phyloP scores from a whole-genome alignment of 768 basidiomycete genomes.

The Rhodosporidiobolus sp. region DNA sequence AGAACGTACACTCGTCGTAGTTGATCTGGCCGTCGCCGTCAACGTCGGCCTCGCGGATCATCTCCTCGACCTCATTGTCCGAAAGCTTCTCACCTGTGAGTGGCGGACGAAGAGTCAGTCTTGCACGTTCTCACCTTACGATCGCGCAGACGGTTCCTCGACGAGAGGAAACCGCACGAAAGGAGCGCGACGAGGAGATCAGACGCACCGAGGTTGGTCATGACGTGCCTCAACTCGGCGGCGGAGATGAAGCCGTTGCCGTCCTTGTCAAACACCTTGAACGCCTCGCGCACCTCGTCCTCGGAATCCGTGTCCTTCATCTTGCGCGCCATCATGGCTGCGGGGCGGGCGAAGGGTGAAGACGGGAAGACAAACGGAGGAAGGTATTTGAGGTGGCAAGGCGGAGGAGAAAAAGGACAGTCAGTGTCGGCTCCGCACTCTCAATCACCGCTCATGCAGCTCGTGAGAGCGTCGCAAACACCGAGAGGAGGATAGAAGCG shows the following conservation, averaged over 20 bases:
- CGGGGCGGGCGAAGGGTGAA: neutral
- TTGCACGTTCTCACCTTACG: neutral
- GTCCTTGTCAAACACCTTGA: slow-evolving; percentile 96
- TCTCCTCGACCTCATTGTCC: slow-evolving; percentile 85
- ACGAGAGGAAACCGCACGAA: too few species aligned
- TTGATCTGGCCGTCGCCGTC: slow-evolving; percentile 94
- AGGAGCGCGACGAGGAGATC: neutral
- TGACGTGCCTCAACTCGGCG: slow-evolving; percentile 81
- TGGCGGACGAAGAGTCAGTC: neutral
- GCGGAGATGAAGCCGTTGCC: slow-evolving; percentile 76
- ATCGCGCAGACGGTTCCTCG: too few species aligned
- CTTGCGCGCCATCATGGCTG: slow-evolving; percentile 57
- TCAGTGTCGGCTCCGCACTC: neutral
- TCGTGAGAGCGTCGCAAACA: too few species aligned
- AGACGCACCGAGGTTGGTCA: slow-evolving; percentile 78
- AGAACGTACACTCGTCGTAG: slow-evolving; percentile 65
- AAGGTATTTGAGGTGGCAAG: neutral
- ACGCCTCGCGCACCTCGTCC: slow-evolving; percentile 93
- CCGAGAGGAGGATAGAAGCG: neutral
- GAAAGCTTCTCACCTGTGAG: slow-evolving; percentile 74
- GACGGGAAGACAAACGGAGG: too few species aligned
- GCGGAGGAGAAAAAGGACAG: neutral
- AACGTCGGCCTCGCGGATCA: slow-evolving; percentile 96
- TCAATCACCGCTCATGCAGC: neutral
- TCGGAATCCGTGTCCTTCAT: slow-evolving; percentile 89